Conservation (phyloP, 1,284 basidiomycete species). For the Sporisorium graminicola region DNA sequence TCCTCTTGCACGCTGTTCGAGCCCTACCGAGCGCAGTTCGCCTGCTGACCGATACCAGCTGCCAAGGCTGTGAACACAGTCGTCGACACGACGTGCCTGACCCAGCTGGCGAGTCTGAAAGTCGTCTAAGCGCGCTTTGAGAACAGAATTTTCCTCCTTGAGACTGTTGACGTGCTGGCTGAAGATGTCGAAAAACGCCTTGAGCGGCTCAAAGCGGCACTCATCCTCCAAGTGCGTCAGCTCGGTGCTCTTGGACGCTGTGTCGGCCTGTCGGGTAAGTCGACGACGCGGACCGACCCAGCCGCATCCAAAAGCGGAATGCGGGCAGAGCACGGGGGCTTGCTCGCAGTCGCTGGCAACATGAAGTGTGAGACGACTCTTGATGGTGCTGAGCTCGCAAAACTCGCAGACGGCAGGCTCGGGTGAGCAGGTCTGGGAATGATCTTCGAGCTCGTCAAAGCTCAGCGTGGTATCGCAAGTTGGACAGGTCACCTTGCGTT, state of each 20-base stretch:
- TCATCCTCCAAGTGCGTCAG: slow-evolving; percentile 28
- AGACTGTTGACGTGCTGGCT: slow-evolving; percentile 27
- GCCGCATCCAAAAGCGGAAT: slow-evolving; percentile 38
- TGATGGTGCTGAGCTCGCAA: slow-evolving; percentile 26
- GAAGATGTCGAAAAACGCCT: slow-evolving; percentile 41
- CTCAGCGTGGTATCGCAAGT: slow-evolving; percentile 27
- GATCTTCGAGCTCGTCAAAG: slow-evolving; percentile 33
- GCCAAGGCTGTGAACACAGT: slow-evolving; percentile 44
- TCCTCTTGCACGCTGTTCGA: slow-evolving; percentile 17
- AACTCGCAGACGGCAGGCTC: slow-evolving; percentile 35
- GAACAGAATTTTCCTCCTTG: slow-evolving; percentile 33
- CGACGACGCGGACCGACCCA: slow-evolving; percentile 46
- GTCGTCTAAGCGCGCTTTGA: slow-evolving; percentile 28
- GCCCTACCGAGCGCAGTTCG: background rate
- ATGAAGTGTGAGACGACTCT: slow-evolving; percentile 36
- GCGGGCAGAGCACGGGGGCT: slow-evolving; percentile 33
- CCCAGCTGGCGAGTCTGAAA: slow-evolving; percentile 24
- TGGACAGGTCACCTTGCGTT: slow-evolving; percentile 30
- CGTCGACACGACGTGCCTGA: slow-evolving; percentile 29
- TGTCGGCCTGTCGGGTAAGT: slow-evolving; percentile 3
- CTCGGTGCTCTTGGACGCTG: slow-evolving; percentile 14
- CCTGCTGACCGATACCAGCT: slow-evolving; percentile 50
- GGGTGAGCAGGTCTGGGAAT: slow-evolving; percentile 32
- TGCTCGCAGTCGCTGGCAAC: slow-evolving; percentile 30
- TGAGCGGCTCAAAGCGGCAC: slow-evolving; percentile 49